Evolutionary conservation across 108 stramenopile genomes (phyloP).

Genomic region (Pseudonitzschia pungens): DNA sequence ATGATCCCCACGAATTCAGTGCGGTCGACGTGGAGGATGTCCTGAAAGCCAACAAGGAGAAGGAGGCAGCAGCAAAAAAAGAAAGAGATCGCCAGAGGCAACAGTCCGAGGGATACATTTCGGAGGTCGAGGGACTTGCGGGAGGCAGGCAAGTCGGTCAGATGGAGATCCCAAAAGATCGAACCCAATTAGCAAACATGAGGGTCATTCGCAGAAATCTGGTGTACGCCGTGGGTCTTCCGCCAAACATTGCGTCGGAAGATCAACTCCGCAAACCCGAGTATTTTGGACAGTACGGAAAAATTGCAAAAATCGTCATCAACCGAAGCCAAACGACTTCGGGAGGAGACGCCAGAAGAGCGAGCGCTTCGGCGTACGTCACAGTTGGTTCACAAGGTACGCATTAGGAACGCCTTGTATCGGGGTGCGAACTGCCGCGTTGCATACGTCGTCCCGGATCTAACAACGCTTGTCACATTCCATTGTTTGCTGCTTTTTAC

Average conservation of each 20-base stretch:
- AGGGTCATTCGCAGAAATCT: constrained; percentile 96
- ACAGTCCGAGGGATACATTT: constrained; percentile 38
- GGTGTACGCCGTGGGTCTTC: constrained; percentile 95
- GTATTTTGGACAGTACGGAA: constrained; percentile 98
- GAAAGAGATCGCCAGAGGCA: constrained; percentile 66
- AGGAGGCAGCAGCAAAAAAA: constrained; percentile 77
- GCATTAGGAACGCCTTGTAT: neutral
- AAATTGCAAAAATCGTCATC: constrained; percentile 93
- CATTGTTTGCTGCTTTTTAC: constrained; percentile 1
- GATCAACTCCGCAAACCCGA: constrained; percentile 88
- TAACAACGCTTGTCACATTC: neutral
- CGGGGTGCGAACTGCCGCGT: neutral
- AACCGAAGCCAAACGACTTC: constrained; percentile 76
- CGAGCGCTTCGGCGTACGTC: constrained; percentile 89
- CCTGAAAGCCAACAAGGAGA: constrained; percentile 86
- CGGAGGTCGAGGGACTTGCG: constrained; percentile 50
- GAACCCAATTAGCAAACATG: constrained; percentile 92
- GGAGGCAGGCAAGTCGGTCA: constrained; percentile 42
- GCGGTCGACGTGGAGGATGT: constrained; percentile 94
- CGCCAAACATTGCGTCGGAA: constrained; percentile 80
- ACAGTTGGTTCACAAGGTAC: constrained; percentile 94
- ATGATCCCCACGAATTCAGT: constrained; percentile 95
- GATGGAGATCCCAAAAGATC: constrained; percentile 82
- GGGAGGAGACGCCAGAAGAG: constrained; percentile 64
- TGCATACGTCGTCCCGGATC: neutral